Percentiles rank a stretch among this genome's conserved stretches.
Conservation (phyloP, 495 filamentous ascomycete genomes). For the Pyrenopolyporus hunteri region DNA sequence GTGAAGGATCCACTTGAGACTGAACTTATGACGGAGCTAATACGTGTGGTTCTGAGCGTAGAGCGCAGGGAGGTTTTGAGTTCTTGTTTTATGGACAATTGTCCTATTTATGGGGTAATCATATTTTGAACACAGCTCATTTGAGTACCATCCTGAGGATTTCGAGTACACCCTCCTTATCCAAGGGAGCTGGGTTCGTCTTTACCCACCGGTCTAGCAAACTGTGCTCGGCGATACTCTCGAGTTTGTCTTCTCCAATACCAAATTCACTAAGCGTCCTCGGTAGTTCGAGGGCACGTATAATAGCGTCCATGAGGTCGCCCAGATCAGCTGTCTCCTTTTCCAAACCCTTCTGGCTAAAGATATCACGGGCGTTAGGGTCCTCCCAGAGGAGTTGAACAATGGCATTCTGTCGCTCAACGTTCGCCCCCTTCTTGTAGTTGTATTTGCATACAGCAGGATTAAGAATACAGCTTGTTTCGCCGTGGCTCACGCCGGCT, state of each 20-base stretch:
- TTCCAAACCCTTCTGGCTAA: slow-evolving; percentile 48
- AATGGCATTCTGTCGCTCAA: slow-evolving; percentile 54
- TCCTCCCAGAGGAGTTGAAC: slow-evolving; percentile 53
- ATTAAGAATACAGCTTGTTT: slow-evolving; percentile 67
- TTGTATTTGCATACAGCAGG: slow-evolving; percentile 68
- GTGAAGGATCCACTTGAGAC: background rate
- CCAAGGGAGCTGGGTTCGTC: slow-evolving; percentile 31
- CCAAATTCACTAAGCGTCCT: slow-evolving; percentile 60
- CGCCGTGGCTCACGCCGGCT: slow-evolving; percentile 66
- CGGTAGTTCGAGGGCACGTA: slow-evolving; percentile 62
- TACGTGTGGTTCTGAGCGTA: slow-evolving; percentile 18
- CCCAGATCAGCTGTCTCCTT: slow-evolving; percentile 53
- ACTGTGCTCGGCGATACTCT: slow-evolving; percentile 57
- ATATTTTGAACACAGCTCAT: slow-evolving; percentile 24
- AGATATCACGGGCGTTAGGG: slow-evolving; percentile 45
- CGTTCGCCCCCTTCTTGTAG: slow-evolving; percentile 51
- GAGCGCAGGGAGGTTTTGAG: slow-evolving; percentile 4
- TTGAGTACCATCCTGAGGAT: slow-evolving; percentile 39
- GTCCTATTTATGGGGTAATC: slow-evolving; percentile 5
- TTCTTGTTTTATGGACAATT: slow-evolving; percentile 10
- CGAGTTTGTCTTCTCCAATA: slow-evolving; percentile 60
- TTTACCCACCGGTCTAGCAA: slow-evolving; percentile 56
- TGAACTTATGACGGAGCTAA: slow-evolving; percentile 1
- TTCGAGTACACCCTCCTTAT: slow-evolving; percentile 34
- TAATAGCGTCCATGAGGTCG: slow-evolving; percentile 61